Base-by-base conservation (phyloP, 768 basidiomycete species). In the Cubamyces sp. region DNA sequence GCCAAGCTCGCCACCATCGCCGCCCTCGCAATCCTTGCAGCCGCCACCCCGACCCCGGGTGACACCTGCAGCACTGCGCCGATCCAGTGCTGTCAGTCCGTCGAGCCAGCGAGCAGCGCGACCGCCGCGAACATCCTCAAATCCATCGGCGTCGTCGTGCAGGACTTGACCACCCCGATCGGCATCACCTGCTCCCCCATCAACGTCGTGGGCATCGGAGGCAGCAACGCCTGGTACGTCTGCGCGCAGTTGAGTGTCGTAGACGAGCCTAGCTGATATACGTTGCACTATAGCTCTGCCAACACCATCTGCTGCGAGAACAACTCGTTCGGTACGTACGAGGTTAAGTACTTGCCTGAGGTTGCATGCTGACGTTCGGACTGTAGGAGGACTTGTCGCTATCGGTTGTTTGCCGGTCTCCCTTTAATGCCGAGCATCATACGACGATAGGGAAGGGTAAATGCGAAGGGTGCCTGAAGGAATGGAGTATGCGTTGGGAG, bases 291-390 rank as follows among this genome's bases (percentile, higher is more conserved):
- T 21, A 59, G 54, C 61, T 55, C 61, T 11, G 54, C 61, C 2
- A 56, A 62, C 25, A 37, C 61, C 12, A 54, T 62, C 45, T 62
- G 61, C 54, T 62, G 61, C 61, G 48, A 55, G 46, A 28, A 62
- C 61, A 62, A 56, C 54, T 30, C 26, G 19, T 19, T 49, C 54
- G 54, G 50, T 59, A 41, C 30, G 49, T 34, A 34, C 1, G 34
- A 34, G 34, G 9, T 6, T 34, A 9, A 34, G 34, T 34, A 9
- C 34, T 11, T 34, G 11, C 34, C 34, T 34, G 9, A 6, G 9
- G 5, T 34, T 34, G 34, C 9, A 11, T 11, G 41, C 52, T 53
- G 39, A 53, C 52, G 1, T 9, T 18, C 23, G 1, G 25, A 18
- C n/a, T 23, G 15, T 16, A 55, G 54, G 54, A 5, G 41, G 41